These are phyloP conservation scores for Tanacetum coccineum DNA, from an alignment of 129 eudicot species.

Conservation along the genomic window DNA sequence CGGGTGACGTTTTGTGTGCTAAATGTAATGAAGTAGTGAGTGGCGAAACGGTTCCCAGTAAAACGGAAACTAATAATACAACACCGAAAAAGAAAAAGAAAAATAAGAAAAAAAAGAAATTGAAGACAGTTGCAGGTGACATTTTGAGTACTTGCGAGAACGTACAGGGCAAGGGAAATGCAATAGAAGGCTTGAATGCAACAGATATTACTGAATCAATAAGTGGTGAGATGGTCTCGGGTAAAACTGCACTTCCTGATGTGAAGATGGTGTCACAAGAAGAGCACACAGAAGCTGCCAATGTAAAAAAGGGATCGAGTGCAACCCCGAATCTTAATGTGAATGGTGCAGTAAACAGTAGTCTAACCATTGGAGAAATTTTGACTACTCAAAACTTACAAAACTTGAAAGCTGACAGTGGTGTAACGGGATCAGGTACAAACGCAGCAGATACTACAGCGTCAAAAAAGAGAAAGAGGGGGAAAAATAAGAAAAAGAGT, in stretches of 20 bases:
- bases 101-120: slow-evolving; percentile 9
- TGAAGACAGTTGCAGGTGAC: slow-evolving; percentile 13
- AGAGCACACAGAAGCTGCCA: too few species aligned
- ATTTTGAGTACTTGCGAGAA: slow-evolving; percentile 4
- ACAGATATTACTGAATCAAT: background rate
- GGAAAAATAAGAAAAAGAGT: slow-evolving; percentile 12
- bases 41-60: too few species aligned
- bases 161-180: background rate
- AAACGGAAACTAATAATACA: background rate
- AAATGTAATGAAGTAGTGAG: too few species aligned
- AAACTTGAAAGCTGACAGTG: slow-evolving; percentile 9
- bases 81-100: slow-evolving; percentile 8
- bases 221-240: slow-evolving; percentile 7
- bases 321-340: slow-evolving; percentile 14
- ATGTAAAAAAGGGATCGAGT: background rate
- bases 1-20: slow-evolving; percentile 14
- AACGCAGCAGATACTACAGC: background rate
- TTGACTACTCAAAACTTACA: background rate
- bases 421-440: slow-evolving; percentile 20
- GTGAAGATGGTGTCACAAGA: background rate
- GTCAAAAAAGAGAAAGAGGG: slow-evolving; percentile 1
- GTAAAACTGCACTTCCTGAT: slow-evolving; percentile 14
- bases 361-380: slow-evolving; percentile 2
- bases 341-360: background rate
- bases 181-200: background rate